phyloP scores from a whole-genome alignment of 768 basidiomycete genomes.

The Rhizopogon roseolus region DNA sequence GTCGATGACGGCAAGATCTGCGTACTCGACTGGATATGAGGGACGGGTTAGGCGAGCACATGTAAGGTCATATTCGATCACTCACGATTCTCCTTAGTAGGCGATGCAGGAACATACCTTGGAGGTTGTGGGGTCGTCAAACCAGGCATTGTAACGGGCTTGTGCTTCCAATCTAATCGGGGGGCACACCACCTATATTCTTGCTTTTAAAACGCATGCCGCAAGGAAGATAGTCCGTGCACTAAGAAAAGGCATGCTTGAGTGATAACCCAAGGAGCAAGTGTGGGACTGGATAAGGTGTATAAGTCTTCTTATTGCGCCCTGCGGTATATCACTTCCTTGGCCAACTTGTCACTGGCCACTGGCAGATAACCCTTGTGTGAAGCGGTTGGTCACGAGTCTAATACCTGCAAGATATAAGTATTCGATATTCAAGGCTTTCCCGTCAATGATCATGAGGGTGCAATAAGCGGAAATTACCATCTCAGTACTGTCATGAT shows the following conservation, averaged over 20 bases:
- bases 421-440: too few relatives aligned
- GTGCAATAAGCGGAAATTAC: too few relatives aligned
- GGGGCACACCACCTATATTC: not conserved
- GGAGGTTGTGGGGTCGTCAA: constrained; percentile 24
- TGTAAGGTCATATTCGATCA: not conserved
- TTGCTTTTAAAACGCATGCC: not conserved
- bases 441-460: too few relatives aligned
- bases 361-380: too few relatives aligned
- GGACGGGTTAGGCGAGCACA: constrained; percentile 17
- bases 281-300: not conserved
- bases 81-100: constrained; percentile 20
- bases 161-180: not conserved
- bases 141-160: constrained; percentile 19
- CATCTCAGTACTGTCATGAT: too few relatives aligned
- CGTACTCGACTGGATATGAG: constrained; percentile 30
- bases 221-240: not conserved
- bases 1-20: constrained; percentile 45
- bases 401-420: too few relatives aligned
- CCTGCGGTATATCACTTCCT: not conserved
- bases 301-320: not conserved
- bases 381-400: too few relatives aligned
- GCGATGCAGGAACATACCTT: constrained; percentile 26
- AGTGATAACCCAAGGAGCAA: not conserved
- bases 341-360: too few relatives aligned
- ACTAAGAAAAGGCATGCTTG: not conserved